These are phyloP conservation scores for Kurtzmaniella quercitrusa DNA, from an alignment of 1,139 yeast species.

Conservation along the genomic window DNA sequence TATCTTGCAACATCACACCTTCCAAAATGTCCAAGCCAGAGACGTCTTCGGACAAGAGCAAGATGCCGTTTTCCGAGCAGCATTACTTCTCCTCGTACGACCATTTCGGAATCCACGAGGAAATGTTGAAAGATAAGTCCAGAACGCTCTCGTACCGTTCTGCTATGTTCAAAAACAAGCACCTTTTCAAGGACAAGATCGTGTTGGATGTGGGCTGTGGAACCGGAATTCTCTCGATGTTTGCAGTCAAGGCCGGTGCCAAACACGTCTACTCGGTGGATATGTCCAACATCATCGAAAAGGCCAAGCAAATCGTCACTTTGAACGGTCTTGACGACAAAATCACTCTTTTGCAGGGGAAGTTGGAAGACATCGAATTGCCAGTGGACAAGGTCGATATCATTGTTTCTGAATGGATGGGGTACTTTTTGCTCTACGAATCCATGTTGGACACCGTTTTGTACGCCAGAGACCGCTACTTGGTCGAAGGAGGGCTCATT, in stretches of 20 bases:
- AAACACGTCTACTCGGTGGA: constrained; percentile 96
- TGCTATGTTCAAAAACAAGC: constrained; percentile 88
- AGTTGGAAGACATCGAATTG: constrained; percentile 86
- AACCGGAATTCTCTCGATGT: constrained; percentile 95
- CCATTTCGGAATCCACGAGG: constrained; percentile 97
- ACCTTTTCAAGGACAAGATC: constrained; percentile 83
- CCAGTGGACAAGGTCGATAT: constrained; percentile 85
- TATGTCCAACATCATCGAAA: constrained; percentile 92
- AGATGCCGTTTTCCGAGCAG: constrained; percentile 67
- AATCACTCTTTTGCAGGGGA: constrained; percentile 87
- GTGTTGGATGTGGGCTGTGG: constrained; percentile 99
- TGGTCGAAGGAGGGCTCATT: constrained; percentile 82
- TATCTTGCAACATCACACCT: not conserved
- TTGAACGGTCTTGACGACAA: constrained; percentile 84
- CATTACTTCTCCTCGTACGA: constrained; percentile 95
- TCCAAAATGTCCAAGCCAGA: not conserved
- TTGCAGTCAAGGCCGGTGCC: constrained; percentile 98
- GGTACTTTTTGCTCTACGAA: constrained; percentile 91
- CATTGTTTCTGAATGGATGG: constrained; percentile 99
- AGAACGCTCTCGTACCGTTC: constrained; percentile 90
- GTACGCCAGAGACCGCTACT: constrained; percentile 87
- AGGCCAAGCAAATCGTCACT: constrained; percentile 83
- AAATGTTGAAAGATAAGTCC: constrained; percentile 94
- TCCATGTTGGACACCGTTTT: constrained; percentile 97
- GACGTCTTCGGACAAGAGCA: constrained; percentile 47